Percentiles rank a stretch among this genome's conserved stretches.
Evolutionary conservation across 805 yeast species (phyloP).

Genomic region (Sugiyamaella americana): DNA sequence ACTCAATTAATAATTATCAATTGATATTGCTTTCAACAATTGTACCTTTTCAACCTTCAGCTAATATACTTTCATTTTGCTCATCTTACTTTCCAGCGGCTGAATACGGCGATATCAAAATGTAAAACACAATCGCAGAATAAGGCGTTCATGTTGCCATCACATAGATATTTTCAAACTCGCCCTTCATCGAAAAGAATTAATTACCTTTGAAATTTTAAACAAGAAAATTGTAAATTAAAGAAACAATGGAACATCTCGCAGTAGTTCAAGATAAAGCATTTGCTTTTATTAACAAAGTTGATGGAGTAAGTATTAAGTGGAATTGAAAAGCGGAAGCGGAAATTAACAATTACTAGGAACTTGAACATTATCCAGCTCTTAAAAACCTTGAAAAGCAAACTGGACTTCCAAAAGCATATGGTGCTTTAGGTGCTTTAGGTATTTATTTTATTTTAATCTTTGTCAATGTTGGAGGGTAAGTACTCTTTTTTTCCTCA

Average conservation of each 20-base stretch:
- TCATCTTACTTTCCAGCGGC: too few species aligned
- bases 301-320: conserved; percentile 23
- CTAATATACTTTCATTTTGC: too few species aligned
- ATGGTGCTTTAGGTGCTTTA: conserved; percentile 63
- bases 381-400: conserved; percentile 31
- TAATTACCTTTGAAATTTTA: too few species aligned
- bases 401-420: conserved; percentile 65
- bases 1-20: too few species aligned
- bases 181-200: too few species aligned
- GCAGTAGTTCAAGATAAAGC: conserved; percentile 24
- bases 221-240: background rate
- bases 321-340: too few species aligned
- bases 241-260: background rate
- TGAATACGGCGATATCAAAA: too few species aligned
- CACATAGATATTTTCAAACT: too few species aligned
- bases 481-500: background rate
- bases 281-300: conserved; percentile 23
- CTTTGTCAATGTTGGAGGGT: conserved; percentile 86
- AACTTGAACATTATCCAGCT: conserved; percentile 31
- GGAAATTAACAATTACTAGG: conserved; percentile 14
- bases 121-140: too few species aligned
- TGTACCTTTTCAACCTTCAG: too few species aligned
- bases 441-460: conserved; percentile 67
- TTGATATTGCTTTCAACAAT: too few species aligned
- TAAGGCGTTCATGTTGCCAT: too few species aligned